Percentiles rank a stretch among this genome's conserved stretches.
These are phyloP conservation scores for Suillus subluteus DNA, from an alignment of 768 basidiomycete species.

Conservation along the genomic window DNA sequence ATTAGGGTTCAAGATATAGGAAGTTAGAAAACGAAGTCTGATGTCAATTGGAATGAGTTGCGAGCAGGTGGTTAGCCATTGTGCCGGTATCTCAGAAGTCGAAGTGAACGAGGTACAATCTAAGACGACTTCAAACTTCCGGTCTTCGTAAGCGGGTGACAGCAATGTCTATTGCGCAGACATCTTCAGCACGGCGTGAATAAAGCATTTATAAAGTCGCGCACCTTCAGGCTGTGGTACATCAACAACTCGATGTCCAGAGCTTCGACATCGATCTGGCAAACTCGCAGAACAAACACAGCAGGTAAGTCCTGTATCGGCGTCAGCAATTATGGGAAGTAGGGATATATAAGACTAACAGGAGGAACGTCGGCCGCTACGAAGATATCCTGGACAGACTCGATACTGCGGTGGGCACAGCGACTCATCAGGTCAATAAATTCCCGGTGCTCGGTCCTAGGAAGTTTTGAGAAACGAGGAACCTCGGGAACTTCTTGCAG, in stretches of 20 bases:
- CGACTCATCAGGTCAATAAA: slow-evolving; percentile 71
- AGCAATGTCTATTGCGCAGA: slow-evolving; percentile 50
- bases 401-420: slow-evolving; percentile 60
- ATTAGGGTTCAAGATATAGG: slow-evolving; percentile 79
- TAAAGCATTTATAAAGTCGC: slow-evolving; percentile 14
- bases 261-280: slow-evolving; percentile 76
- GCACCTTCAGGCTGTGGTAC: slow-evolving; percentile 77
- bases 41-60: slow-evolving; percentile 77
- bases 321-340: background rate
- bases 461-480: slow-evolving; percentile 56
- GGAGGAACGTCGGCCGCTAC: slow-evolving; percentile 51
- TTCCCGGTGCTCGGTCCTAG: slow-evolving; percentile 58
- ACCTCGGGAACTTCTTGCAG: slow-evolving; percentile 70
- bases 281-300: slow-evolving; percentile 66
- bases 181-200: background rate
- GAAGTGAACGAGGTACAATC: slow-evolving; percentile 82
- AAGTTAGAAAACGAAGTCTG: slow-evolving; percentile 57
- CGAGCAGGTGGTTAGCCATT: slow-evolving; percentile 79
- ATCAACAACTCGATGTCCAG: slow-evolving; percentile 79
- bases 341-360: slow-evolving; percentile 37
- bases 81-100: slow-evolving; percentile 76
- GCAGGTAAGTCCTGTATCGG: slow-evolving; percentile 43
- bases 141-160: slow-evolving; percentile 48
- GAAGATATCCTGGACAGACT: slow-evolving; percentile 70
- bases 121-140: slow-evolving; percentile 70